Evolutionary conservation across 1,139 yeast species (phyloP).

Genomic region (Pichia sp.): DNA sequence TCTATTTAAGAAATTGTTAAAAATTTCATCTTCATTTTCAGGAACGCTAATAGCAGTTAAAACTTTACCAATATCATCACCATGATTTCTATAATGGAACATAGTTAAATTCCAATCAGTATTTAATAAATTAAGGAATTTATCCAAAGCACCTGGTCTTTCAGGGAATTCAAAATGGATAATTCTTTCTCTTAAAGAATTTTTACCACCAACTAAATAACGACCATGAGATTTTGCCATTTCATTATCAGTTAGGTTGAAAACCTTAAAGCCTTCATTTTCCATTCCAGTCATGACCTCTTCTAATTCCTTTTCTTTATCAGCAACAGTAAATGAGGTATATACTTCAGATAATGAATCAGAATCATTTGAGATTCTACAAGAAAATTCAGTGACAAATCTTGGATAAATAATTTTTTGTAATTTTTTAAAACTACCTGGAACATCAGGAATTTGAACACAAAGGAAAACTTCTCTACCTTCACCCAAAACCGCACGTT

Average conservation of each 20-base stretch:
- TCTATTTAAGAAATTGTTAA: constrained; percentile 60
- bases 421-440: constrained; percentile 80
- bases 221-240: constrained; percentile 95
- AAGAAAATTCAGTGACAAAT: constrained; percentile 87
- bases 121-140: constrained; percentile 65
- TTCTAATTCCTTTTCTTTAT: constrained; percentile 52
- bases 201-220: constrained; percentile 88
- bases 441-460: constrained; percentile 83
- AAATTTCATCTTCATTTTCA: constrained; percentile 53
- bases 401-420: constrained; percentile 78
- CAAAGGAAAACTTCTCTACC: constrained; percentile 92
- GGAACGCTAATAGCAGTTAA: constrained; percentile 89
- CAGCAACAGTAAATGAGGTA: constrained; percentile 77
- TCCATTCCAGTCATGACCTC: constrained; percentile 38
- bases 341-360: constrained; percentile 60
- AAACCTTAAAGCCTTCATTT: constrained; percentile 54
- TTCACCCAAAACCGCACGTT: constrained; percentile 95
- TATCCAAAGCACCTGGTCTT: constrained; percentile 87
- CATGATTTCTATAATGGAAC: constrained; percentile 95
- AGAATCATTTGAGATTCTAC: constrained; percentile 44
- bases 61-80: constrained; percentile 89
- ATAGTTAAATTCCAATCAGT: constrained; percentile 85
- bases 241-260: constrained; percentile 85
- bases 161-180: constrained; percentile 93
- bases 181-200: constrained; percentile 64